A percentile compares a stretch with the other conserved stretches of the same genome.
Evolutionary conservation across 164 flowering plant species (phyloP).

Genomic region (Cinnamomum chago): DNA sequence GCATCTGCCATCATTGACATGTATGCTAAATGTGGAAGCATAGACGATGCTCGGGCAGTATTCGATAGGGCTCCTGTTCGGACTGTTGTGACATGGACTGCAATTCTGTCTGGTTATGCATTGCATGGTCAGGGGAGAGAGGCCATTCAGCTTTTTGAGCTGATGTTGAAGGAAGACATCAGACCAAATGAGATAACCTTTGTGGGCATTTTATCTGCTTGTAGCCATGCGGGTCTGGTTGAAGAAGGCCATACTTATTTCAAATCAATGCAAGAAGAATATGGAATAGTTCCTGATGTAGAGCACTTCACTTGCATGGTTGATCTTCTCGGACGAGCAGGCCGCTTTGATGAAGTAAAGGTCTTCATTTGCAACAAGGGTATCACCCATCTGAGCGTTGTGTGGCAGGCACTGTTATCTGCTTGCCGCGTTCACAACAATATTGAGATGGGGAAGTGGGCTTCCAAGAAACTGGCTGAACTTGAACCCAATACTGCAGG

Average conservation of each 20-base stretch:
- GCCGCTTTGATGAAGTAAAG: slow-evolving; percentile 44
- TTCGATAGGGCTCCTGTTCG: slow-evolving; percentile 28
- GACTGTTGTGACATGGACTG: slow-evolving; percentile 57
- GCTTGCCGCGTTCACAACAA: slow-evolving; percentile 65
- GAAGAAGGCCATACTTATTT: slow-evolving; percentile 55
- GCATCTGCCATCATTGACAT: slow-evolving; percentile 54
- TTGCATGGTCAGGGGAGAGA: slow-evolving; percentile 53
- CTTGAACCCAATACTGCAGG: slow-evolving; percentile 41
- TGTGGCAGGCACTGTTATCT: slow-evolving; percentile 61
- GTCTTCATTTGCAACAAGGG: slow-evolving; percentile 44
- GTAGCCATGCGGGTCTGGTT: slow-evolving; percentile 66
- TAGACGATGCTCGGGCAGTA: slow-evolving; percentile 43
- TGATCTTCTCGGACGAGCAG: slow-evolving; percentile 69
- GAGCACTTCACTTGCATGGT: slow-evolving; percentile 78
- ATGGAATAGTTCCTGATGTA: slow-evolving; percentile 41
- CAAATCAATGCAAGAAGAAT: slow-evolving; percentile 47
- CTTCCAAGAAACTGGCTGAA: slow-evolving; percentile 33
- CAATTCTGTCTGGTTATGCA: slow-evolving; percentile 57
- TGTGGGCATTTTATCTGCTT: slow-evolving; percentile 56
- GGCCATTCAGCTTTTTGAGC: slow-evolving; percentile 46
- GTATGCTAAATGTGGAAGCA: slow-evolving; percentile 70
- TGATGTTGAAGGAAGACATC: slow-evolving; percentile 49
- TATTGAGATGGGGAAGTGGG: slow-evolving; percentile 43
- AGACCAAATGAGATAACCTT: slow-evolving; percentile 62
- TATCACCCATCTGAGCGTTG: slow-evolving; percentile 33